Evolutionary conservation across 1,284 basidiomycete species (phyloP), one percentile per base, ranked within the genome.

Genomic region (Ceratobasidium sp.): DNA sequence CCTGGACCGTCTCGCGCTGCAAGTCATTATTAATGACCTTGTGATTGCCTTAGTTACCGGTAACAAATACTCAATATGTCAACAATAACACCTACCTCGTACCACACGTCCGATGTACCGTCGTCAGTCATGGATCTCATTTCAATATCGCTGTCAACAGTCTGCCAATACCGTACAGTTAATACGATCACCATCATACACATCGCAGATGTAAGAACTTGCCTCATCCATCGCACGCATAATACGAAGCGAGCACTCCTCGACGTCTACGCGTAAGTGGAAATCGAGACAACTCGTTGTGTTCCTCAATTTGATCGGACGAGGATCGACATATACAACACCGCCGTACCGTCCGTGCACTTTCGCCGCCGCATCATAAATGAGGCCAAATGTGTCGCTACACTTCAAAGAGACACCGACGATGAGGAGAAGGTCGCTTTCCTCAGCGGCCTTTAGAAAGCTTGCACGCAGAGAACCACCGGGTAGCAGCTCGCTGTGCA

Each of bases 21-120:
- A 68, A n/a, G 8, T 29, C 13, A 31, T 67, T 40, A 25, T 45
- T 32, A 2, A 67, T 25, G 0, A 55, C 50, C 64, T 67, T 15
- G 42, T n/a, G n/a, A n/a, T n/a, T n/a, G n/a, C n/a, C n/a, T n/a
- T n/a, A n/a, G n/a, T n/a, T n/a, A n/a, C n/a, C n/a, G n/a, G n/a
- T n/a, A n/a, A n/a, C n/a, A n/a, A n/a, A n/a, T n/a, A n/a, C n/a
- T n/a, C n/a, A n/a, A n/a, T n/a, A n/a, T n/a, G n/a, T n/a, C n/a
- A n/a, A n/a, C n/a, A n/a, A n/a, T n/a, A n/a, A n/a, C n/a, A n/a
- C n/a, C n/a, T n/a, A n/a, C n/a, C n/a, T n/a, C n/a, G n/a, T n/a
- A n/a, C n/a, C n/a, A n/a, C n/a, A n/a, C n/a, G n/a, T n/a, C n/a
- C n/a, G n/a, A n/a, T n/a, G n/a, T n/a, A n/a, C n/a, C n/a, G n/a